Base-by-base conservation (phyloP, 1,284 basidiomycete species). In the Naganishia sp. region DNA sequence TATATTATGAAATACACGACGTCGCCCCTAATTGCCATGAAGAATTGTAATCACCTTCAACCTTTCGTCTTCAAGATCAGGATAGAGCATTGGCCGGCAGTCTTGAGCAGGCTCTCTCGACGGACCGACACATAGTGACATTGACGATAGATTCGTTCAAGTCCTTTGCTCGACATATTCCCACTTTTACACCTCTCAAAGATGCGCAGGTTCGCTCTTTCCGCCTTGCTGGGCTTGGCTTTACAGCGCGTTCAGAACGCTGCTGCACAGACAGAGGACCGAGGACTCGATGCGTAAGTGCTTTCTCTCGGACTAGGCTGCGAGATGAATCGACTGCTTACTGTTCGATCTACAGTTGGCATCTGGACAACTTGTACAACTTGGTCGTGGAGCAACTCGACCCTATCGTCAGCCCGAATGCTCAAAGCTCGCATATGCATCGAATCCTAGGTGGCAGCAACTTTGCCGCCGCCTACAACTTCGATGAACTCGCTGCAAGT, bases 401-500 rank as follows among this genome's bases (percentile, higher is more conserved):
- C 36, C 70, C 70, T 5, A 63, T 70, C 45, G 42, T 70, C 39
- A 59, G 39, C 33, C 70, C 70, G 23, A 70, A 70, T 55, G 59
- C 52, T 1, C 68, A 68, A 33, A 45, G 49, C 1, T 39, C 43
- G 16, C 70, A 70, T 54, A 69, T 70, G 68, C 70, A 70, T 55
- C 46, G 50, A 42, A 50, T 69, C 18, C 39, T 65, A 13, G 69
- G 74, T 61, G 72, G 74, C 28, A 70, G 63, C 16, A 56, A 53
- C 28, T 74, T 76, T 43, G 72, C 69, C 13, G 74, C 75, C 1
- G 66, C 71, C 15, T 75, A 75, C 65, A 74, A 73, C 57, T 73
- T 64, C 36, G 65, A 64, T 15, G 70, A 71, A 31, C 70, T 72
- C 36, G 55, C 50, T 10, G 54, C 42, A 6, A 69, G 73, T 25